phyloP scores from a whole-genome alignment of 2,329 filamentous ascomycete genomes.

The Penicillium sp. region DNA sequence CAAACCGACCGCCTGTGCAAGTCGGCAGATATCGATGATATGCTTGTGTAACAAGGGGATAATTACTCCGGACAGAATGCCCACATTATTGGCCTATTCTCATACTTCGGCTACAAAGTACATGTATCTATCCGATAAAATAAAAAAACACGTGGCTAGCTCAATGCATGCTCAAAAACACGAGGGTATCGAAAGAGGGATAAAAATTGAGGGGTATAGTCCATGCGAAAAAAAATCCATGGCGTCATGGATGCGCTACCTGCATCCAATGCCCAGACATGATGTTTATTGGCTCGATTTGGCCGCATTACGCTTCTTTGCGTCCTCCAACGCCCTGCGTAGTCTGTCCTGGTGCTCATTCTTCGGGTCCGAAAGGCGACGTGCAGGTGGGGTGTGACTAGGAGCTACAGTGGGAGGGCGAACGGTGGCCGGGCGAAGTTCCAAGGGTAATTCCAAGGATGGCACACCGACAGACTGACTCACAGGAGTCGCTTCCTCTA shows the following conservation, averaged over 20 bases:
- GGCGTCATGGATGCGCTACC: slow-evolving; percentile 10
- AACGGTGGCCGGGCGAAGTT: slow-evolving; percentile 28
- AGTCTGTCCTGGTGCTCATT: slow-evolving; percentile 49
- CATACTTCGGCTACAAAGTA: background rate
- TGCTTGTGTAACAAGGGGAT: background rate
- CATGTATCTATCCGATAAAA: background rate
- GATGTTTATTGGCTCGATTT: slow-evolving; percentile 19
- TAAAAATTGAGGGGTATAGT: slow-evolving; percentile 2
- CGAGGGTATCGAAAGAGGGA: background rate
- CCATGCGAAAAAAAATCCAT: slow-evolving; percentile 20
- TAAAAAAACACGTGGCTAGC: background rate
- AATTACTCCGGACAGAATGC: background rate
- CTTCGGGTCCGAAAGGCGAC: slow-evolving; percentile 28
- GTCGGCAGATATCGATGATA: background rate
- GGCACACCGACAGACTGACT: slow-evolving; percentile 17
- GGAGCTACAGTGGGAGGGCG: slow-evolving; percentile 28
- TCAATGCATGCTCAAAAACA: background rate
- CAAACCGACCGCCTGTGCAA: too few relatives aligned
- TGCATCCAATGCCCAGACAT: background rate
- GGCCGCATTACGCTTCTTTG: slow-evolving; percentile 54
- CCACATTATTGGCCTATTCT: background rate
- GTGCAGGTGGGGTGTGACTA: slow-evolving; percentile 3
- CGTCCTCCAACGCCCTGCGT: slow-evolving; percentile 53
- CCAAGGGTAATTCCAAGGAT: slow-evolving; percentile 22
- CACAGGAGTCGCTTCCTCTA: background rate